Evolutionary conservation across 73 alveolate species (phyloP).

Genomic region (Halteria grandinella): DNA sequence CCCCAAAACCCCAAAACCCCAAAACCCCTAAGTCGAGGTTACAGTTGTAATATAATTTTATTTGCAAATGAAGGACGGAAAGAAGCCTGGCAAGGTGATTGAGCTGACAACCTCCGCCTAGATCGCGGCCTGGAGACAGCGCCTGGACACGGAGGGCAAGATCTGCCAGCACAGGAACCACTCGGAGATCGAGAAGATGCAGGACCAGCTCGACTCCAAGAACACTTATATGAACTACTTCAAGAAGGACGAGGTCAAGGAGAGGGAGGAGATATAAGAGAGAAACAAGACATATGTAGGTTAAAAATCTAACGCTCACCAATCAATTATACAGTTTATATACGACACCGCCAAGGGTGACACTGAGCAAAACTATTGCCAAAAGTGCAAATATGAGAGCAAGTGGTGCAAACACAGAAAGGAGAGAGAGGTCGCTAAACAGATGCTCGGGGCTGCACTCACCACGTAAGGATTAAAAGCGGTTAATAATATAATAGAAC

Average conservation of each 20-base stretch:
- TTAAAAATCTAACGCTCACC: no score
- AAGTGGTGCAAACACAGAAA: slow-evolving; percentile 65
- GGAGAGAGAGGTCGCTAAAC: slow-evolving; percentile 53
- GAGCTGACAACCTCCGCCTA: slow-evolving; percentile 49
- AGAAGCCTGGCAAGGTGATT: slow-evolving; percentile 42
- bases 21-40: no score
- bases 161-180: slow-evolving; percentile 1
- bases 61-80: no score
- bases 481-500: slow-evolving; percentile 26
- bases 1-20: no score
- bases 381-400: slow-evolving; percentile 63
- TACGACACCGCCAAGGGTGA: slow-evolving; percentile 59
- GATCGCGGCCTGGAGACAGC: slow-evolving; percentile 62
- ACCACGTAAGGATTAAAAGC: slow-evolving; percentile 18
- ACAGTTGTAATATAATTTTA: not conserved
- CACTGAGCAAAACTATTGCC: slow-evolving; percentile 33
- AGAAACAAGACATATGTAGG: slow-evolving; percentile 40
- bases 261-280: slow-evolving; percentile 37
- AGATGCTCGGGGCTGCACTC: slow-evolving; percentile 37
- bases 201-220: slow-evolving; percentile 44
- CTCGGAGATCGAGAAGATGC: slow-evolving; percentile 14
- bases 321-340: slow-evolving; percentile 32
- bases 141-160: slow-evolving; percentile 47
- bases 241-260: slow-evolving; percentile 59
- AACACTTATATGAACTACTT: slow-evolving; percentile 56